phyloP scores from a whole-genome alignment of 192 early-diverging fungal species.

The Coemansia sp. region DNA sequence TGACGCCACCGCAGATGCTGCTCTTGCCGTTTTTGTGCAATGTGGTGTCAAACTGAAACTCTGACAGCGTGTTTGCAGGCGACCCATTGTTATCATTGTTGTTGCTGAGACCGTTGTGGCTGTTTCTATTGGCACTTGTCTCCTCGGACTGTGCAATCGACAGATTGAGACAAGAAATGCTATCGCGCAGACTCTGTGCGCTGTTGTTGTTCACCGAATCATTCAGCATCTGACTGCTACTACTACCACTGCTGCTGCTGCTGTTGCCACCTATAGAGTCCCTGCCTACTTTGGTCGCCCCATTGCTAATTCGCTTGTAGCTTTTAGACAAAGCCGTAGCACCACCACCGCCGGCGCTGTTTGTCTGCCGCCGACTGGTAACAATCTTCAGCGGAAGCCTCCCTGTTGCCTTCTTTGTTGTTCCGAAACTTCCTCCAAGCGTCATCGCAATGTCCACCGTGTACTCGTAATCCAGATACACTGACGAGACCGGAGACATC shows the following conservation, averaged over 20 bases:
- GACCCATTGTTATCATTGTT: conserved; percentile 23
- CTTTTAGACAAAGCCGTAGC: not conserved
- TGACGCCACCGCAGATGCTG: not conserved
- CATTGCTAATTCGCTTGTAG: not conserved
- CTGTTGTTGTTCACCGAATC: conserved; percentile 14
- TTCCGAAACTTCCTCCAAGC: conserved; percentile 51
- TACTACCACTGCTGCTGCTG: conserved; percentile 7
- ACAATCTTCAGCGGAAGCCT: conserved; percentile 49
- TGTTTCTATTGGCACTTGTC: conserved; percentile 3
- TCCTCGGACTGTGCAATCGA: conserved; percentile 44
- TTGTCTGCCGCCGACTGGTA: conserved; percentile 34
- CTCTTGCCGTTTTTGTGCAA: conserved; percentile 7
- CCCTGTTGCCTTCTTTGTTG: conserved; percentile 26
- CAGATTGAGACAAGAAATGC: conserved; percentile 44
- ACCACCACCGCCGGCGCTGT: conserved; percentile 3
- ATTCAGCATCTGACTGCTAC: conserved; percentile 13
- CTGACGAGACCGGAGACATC: conserved; percentile 52
- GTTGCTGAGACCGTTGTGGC: no score
- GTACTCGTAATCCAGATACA: conserved; percentile 55
- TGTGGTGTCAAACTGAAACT: conserved; percentile 35
- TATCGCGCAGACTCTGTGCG: conserved; percentile 39
- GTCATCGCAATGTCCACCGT: conserved; percentile 46
- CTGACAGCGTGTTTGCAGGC: conserved; percentile 47
- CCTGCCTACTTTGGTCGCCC: conserved; percentile 5
- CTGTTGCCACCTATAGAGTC: conserved; percentile 20